Percentiles rank a stretch among this genome's conserved stretches.
Conservation (phyloP, 345 rosid genomes). For the Lumnitzera littorea region DNA sequence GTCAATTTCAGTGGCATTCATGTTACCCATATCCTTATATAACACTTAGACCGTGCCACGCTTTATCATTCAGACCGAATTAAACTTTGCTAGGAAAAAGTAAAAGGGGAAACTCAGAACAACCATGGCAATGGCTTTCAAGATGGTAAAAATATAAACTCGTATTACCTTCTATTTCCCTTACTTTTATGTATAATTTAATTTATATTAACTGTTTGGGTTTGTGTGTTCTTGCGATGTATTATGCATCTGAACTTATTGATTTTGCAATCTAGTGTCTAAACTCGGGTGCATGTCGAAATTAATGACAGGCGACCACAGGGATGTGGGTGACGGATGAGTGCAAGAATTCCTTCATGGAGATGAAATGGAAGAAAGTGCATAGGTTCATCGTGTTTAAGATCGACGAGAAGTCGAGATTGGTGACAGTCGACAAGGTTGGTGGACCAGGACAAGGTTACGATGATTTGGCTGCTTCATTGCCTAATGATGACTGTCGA, state of each 20-base stretch:
- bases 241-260: no score
- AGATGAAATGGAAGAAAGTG: conserved; percentile 92
- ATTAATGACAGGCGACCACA: conserved; percentile 59
- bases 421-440: conserved; percentile 83
- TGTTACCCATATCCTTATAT: conserved; percentile 26
- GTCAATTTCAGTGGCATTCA: conserved; percentile 26
- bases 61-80: neutral
- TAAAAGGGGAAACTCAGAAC: conserved; percentile 8
- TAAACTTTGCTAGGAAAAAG: neutral
- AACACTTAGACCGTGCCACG: conserved; percentile 14
- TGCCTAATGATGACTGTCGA: conserved; percentile 84
- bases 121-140: conserved; percentile 97
- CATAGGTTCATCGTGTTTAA: conserved; percentile 81
- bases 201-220: no score
- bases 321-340: conserved; percentile 92
- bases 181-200: neutral
- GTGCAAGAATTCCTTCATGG: conserved; percentile 84
- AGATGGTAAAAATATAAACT: conserved; percentile 50
- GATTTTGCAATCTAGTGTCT: neutral
- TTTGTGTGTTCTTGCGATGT: neutral
- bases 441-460: conserved; percentile 84
- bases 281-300: neutral
- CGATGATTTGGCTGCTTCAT: conserved; percentile 61
- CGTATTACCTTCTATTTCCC: neutral
- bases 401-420: conserved; percentile 84